Percentiles rank a stretch among this genome's conserved stretches.
Conservation (phyloP, 2,329 filamentous ascomycete genomes). For the Colletotrichum navitas region DNA sequence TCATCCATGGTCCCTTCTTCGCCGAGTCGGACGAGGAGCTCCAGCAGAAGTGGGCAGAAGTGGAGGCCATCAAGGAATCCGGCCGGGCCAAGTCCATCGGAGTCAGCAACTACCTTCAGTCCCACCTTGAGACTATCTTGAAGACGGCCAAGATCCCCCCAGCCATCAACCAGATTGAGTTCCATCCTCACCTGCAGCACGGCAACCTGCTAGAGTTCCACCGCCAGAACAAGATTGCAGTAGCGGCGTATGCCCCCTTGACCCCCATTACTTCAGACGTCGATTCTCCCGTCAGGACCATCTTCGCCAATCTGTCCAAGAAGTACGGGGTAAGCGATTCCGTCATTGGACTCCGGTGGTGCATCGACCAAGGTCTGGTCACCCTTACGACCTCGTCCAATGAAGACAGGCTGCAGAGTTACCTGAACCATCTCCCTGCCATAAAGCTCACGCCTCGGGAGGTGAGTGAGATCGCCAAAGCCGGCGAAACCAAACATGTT, state of each 20-base stretch:
- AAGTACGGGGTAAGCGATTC: slow-evolving; percentile 71
- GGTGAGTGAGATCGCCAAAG: slow-evolving; percentile 66
- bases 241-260: slow-evolving; percentile 69
- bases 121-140: slow-evolving; percentile 68
- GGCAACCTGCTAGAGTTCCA: slow-evolving; percentile 69
- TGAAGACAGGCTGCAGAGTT: slow-evolving; percentile 68
- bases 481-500: slow-evolving; percentile 71
- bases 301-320: slow-evolving; percentile 63
- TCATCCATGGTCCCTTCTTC: slow-evolving; percentile 71
- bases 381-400: slow-evolving; percentile 71
- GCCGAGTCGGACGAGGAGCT: slow-evolving; percentile 63
- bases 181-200: slow-evolving; percentile 81
- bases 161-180: slow-evolving; percentile 85
- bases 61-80: slow-evolving; percentile 75
- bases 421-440: slow-evolving; percentile 60
- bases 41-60: slow-evolving; percentile 69
- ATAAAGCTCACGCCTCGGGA: slow-evolving; percentile 73
- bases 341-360: slow-evolving; percentile 71
- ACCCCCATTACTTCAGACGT: slow-evolving; percentile 62
- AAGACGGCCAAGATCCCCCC: slow-evolving; percentile 72
- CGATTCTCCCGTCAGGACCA: slow-evolving; percentile 65
- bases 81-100: slow-evolving; percentile 79
- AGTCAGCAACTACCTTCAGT: slow-evolving; percentile 78
- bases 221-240: slow-evolving; percentile 67
- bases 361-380: slow-evolving; percentile 70